Evolutionary conservation across 345 rosid species (phyloP).

Genomic region (Linum tenue): DNA sequence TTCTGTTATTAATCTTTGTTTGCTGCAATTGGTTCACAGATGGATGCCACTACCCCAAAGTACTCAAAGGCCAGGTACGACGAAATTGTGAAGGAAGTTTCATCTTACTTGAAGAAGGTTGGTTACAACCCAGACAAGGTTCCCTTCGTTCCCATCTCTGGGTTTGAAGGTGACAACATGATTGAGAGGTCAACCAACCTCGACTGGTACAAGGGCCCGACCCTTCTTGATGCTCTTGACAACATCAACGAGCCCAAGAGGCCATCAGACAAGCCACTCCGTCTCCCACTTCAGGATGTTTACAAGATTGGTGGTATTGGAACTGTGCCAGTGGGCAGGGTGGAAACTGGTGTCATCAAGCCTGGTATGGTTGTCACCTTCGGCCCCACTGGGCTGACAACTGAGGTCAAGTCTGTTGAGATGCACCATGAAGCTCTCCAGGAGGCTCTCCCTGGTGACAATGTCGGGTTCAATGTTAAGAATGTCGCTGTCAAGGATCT

Average conservation of each 20-base stretch:
- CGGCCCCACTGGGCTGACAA: not conserved
- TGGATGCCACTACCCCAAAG: constrained; percentile 10
- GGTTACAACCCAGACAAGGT: constrained; percentile 5
- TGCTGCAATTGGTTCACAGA: not conserved
- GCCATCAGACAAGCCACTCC: constrained; percentile 10
- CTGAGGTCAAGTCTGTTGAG: constrained; percentile 7
- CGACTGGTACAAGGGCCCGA: constrained; percentile 11
- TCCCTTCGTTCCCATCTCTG: constrained; percentile 6
- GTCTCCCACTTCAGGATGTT: constrained; percentile 8
- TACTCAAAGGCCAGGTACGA: constrained; percentile 9
- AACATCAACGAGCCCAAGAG: constrained; percentile 6
- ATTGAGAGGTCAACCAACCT: constrained; percentile 12
- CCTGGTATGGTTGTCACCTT: constrained; percentile 4
- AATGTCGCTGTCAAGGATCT: constrained; percentile 12
- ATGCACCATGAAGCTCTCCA: constrained; percentile 7
- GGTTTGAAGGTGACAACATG: constrained; percentile 10
- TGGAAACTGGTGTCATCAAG: constrained; percentile 4
- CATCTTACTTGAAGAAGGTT: constrained; percentile 9
- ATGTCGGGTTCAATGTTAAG: constrained; percentile 10
- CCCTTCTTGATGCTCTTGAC: constrained; percentile 7
- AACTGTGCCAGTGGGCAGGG: constrained; percentile 5
- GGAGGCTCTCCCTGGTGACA: constrained; percentile 3
- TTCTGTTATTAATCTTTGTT: not conserved
- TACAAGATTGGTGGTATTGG: constrained; percentile 7
- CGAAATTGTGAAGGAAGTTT: constrained; percentile 10